Conservation (phyloP, 192 early-diverging fungal species). For the Mortierella antarctica region DNA sequence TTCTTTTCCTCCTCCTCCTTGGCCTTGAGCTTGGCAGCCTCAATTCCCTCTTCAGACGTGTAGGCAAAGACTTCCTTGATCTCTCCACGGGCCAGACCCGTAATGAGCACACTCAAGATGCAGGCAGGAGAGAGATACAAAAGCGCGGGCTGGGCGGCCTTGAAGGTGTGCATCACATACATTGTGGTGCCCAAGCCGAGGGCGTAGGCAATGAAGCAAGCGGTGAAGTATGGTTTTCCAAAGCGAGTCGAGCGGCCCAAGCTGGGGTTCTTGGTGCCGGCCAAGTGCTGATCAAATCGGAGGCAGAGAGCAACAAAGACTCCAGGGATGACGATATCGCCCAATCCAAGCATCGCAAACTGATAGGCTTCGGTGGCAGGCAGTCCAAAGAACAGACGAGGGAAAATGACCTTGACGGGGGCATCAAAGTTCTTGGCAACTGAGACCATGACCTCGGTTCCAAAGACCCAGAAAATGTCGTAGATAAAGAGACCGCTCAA, state of each 20-base stretch:
- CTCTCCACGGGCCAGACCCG: slow-evolving; percentile 74
- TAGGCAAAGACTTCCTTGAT: slow-evolving; percentile 73
- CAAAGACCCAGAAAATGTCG: slow-evolving; percentile 99
- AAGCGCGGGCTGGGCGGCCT: slow-evolving; percentile 96
- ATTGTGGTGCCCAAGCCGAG: slow-evolving; percentile 90
- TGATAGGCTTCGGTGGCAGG: slow-evolving; percentile 55
- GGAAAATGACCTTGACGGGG: slow-evolving; percentile 95
- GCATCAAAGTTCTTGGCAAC: slow-evolving; percentile 97
- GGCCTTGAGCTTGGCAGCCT: slow-evolving; percentile 60
- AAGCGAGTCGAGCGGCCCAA: slow-evolving; percentile 72
- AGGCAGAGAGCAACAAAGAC: slow-evolving; percentile 93
- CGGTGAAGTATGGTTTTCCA: slow-evolving; percentile 88
- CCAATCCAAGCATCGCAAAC: slow-evolving; percentile 96
- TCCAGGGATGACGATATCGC: slow-evolving; percentile 97
- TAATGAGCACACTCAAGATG: slow-evolving; percentile 83
- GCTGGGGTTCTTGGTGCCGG: slow-evolving; percentile 66
- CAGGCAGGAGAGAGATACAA: slow-evolving; percentile 98
- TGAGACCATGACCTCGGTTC: slow-evolving; percentile 97
- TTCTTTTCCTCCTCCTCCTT: slow-evolving; percentile 62
- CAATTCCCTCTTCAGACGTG: slow-evolving; percentile 68
- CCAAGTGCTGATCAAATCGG: slow-evolving; percentile 86
- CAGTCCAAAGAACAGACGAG: slow-evolving; percentile 73
- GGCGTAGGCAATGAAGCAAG: slow-evolving; percentile 84
- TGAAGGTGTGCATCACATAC: slow-evolving; percentile 93
- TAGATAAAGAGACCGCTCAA: slow-evolving; percentile 93